A percentile compares a stretch with the other conserved stretches of the same genome.
Evolutionary conservation across 495 filamentous ascomycete species (phyloP).

Genomic region (Aspergillus bridgeri): DNA sequence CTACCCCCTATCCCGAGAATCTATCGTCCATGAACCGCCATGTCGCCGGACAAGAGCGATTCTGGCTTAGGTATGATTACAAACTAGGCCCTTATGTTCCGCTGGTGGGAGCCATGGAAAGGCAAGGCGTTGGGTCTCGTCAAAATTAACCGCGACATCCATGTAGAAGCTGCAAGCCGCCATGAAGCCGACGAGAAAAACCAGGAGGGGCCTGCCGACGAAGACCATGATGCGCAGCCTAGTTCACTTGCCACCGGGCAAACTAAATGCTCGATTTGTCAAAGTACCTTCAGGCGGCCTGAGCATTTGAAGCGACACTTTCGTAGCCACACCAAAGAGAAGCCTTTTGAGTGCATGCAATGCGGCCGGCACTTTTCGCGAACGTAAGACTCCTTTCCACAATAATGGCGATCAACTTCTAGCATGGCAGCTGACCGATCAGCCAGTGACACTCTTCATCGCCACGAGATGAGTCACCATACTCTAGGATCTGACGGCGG

Average conservation of each 20-base stretch:
- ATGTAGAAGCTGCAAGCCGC: conserved; percentile 16
- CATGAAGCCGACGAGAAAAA: conserved; percentile 14
- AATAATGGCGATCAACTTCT: too few relatives aligned
- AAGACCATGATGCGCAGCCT: conserved; percentile 22
- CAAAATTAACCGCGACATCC: conserved; percentile 2
- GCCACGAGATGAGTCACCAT: conserved; percentile 54
- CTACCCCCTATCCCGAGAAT: conserved; percentile 13
- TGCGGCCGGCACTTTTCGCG: conserved; percentile 66
- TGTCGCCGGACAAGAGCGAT: conserved; percentile 33
- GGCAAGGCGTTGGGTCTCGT: background rate
- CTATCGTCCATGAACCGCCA: conserved; percentile 25
- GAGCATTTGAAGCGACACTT: conserved; percentile 73
- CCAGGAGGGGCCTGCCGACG: conserved; percentile 15
- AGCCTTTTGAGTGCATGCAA: conserved; percentile 63
- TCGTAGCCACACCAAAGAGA: conserved; percentile 67
- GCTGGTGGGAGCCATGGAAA: background rate
- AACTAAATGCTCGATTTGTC: conserved; percentile 48
- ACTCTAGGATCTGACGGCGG: conserved; percentile 34
- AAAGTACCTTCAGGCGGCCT: conserved; percentile 59
- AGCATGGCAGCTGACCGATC: background rate
- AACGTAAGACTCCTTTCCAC: conserved; percentile 35
- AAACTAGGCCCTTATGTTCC: background rate
- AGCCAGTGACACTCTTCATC: conserved; percentile 52
- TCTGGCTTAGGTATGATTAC: conserved; percentile 21
- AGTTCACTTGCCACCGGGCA: conserved; percentile 18